A percentile compares a stretch with the other conserved stretches of the same genome.
Conservation (phyloP, 192 early-diverging fungal genomes). For the Gaertneriomyces semiglobifer region DNA sequence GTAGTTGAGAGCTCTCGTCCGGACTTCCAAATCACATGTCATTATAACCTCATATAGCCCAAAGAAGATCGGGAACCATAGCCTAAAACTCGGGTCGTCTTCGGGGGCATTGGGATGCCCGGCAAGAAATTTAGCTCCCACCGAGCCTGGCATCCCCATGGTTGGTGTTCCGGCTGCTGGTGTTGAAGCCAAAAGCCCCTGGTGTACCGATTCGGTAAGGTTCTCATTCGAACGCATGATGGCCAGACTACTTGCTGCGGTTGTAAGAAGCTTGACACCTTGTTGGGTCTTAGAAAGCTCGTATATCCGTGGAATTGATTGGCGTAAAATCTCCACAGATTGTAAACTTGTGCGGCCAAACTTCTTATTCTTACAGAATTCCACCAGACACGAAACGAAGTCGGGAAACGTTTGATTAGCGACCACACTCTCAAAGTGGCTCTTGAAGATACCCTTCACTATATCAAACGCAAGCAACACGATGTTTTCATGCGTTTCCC, state of each 20-base stretch:
- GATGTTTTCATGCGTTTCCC: slow-evolving; percentile 47
- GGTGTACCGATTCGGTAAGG: slow-evolving; percentile 25
- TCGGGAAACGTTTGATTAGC: slow-evolving; percentile 53
- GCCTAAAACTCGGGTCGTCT: slow-evolving; percentile 54
- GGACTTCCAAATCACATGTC: slow-evolving; percentile 88
- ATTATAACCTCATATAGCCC: slow-evolving; percentile 86
- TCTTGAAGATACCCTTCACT: slow-evolving; percentile 59
- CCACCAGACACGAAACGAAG: slow-evolving; percentile 46
- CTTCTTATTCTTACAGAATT: slow-evolving; percentile 68
- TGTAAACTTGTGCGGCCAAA: slow-evolving; percentile 65
- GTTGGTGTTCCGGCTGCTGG: slow-evolving; percentile 14
- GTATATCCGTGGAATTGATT: slow-evolving; percentile 42
- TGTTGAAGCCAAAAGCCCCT: slow-evolving; percentile 13
- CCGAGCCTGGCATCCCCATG: neutral
- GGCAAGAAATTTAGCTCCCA: neutral
- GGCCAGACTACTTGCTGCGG: slow-evolving; percentile 13
- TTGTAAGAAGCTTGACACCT: slow-evolving; percentile 21
- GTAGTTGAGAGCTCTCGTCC: slow-evolving; percentile 77
- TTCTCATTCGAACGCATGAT: slow-evolving; percentile 28
- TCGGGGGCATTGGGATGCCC: slow-evolving; percentile 17
- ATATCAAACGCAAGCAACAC: slow-evolving; percentile 75
- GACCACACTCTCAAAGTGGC: slow-evolving; percentile 63
- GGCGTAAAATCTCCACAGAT: slow-evolving; percentile 47
- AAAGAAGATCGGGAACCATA: slow-evolving; percentile 85
- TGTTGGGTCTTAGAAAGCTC: slow-evolving; percentile 45